Evolutionary conservation across 352 stramenopile species (phyloP), one percentile per base, ranked within the genome.

Genomic region (Globisporangium spinosum): DNA sequence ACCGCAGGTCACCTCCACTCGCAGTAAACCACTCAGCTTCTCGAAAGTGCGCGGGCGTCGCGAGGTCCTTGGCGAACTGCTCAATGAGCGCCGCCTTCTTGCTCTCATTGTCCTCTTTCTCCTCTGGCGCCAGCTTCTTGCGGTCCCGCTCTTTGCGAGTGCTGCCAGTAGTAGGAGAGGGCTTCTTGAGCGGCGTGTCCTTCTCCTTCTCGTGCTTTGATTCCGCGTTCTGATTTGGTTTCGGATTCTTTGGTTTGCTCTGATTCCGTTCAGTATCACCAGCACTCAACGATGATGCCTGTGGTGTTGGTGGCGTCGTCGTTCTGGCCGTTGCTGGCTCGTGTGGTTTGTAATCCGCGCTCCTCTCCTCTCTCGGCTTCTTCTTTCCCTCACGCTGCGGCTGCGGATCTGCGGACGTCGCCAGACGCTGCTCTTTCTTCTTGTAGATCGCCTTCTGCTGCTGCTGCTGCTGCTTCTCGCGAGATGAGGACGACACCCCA

Each of bases 21-120:
- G 66, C 76, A 40, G 61, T 63, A 55, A 83, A 92, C 82, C 82
- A 92, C 66, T 64, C 25, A 0, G 78, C 62, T 13, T 83, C 75
- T 20, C 58, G 65, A 60, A 75, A 90, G 58, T 80, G 63, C 47
- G 59, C 55, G 10, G 74, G 43, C 38, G 62, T 47, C 1, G 32
- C 59, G 23, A 68, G 25, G 10, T 64, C 66, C 15, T 29, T 35
- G 38, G 23, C 15, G 6, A 22, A 51, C 22, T 23, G 15, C 43
- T 51, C 15, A 6, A 22, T 13, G n/a, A 54, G 58, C 22, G 35
- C 22, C 10, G 22, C n/a, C 17, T 25, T 34, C 62, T 67, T 54
- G 23, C n/a, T 17, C 22, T 53, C 29, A 15, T 12, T 23, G 27
- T 12, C 54, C 2, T 8, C 62, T 34, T 20, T 53, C 22, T 43